phyloP scores from a whole-genome alignment of 257 asterid species.

The Rhazya stricta region DNA sequence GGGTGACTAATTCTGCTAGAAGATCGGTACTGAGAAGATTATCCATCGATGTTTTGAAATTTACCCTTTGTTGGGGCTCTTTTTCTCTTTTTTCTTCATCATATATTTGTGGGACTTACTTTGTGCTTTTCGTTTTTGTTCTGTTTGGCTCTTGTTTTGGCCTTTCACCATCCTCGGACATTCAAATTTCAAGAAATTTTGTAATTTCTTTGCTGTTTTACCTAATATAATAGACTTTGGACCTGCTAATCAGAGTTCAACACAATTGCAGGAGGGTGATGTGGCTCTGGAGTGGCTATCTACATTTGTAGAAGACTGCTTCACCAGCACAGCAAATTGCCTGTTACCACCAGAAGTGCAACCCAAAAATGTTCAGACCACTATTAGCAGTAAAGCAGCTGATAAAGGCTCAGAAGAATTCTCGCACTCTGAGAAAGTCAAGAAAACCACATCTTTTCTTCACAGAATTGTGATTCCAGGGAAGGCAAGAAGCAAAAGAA shows the following conservation, averaged over 20 bases:
- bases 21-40: not conserved
- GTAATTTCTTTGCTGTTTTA: not conserved
- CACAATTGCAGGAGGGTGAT: not conserved
- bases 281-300: not conserved
- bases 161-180: not conserved
- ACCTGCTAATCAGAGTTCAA: not conserved
- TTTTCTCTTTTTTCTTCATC: too few relatives aligned
- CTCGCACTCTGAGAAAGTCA: not conserved
- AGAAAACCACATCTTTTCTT: not conserved
- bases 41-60: too few relatives aligned
- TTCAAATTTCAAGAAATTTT: not conserved
- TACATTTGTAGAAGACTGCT: slow-evolving; percentile 1
- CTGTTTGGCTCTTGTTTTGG: not conserved
- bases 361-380: not conserved
- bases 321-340: not conserved
- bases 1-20: not conserved
- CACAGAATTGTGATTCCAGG: slow-evolving; percentile 5
- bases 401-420: not conserved
- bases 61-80: too few relatives aligned
- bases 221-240: not conserved
- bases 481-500: slow-evolving; percentile 5
- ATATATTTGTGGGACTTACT: too few relatives aligned
- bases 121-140: not conserved
- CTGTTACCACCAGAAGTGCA: not conserved
- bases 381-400: not conserved